Conservation (phyloP, 2,329 filamentous ascomycete species). For the Parascedosporium putredinis region DNA sequence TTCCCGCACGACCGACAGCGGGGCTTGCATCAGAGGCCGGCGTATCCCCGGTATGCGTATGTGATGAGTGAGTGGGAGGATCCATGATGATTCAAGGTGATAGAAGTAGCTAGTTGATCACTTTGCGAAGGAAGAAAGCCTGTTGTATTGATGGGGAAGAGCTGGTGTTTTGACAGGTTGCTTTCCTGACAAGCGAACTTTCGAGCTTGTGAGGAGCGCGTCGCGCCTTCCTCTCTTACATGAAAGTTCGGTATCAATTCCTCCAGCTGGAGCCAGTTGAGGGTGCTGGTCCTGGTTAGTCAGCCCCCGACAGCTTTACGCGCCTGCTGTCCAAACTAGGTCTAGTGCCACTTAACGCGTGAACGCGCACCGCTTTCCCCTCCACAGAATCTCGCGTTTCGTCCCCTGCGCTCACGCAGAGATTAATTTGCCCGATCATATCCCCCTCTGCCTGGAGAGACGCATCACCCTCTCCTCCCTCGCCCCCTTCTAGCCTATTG, state of each 20-base stretch:
- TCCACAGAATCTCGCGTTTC: conserved; percentile 9
- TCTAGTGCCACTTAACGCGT: conserved; percentile 37
- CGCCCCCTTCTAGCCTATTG: conserved; percentile 8
- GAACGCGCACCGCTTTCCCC: conserved; percentile 6
- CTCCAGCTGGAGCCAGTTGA: background rate
- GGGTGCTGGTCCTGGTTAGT: background rate
- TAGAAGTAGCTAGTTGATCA: background rate
- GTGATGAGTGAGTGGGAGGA: conserved; percentile 3
- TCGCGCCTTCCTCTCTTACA: conserved; percentile 1
- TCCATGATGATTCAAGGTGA: conserved; percentile 5
- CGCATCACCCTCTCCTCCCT: conserved; percentile 5
- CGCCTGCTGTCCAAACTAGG: conserved; percentile 17
- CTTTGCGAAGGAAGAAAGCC: no score
- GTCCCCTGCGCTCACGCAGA: conserved; percentile 8
- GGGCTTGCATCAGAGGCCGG: conserved; percentile 7
- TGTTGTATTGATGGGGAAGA: conserved; percentile 2
- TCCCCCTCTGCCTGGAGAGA: conserved; percentile 2
- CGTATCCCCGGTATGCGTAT: background rate
- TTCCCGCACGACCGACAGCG: conserved; percentile 36
- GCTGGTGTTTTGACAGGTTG: background rate
- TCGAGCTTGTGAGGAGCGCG: conserved; percentile 5
- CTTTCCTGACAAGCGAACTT: no score
- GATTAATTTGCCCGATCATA: conserved; percentile 5
- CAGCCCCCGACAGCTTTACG: conserved; percentile 10
- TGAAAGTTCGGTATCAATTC: no score